These are phyloP conservation scores for Ceratocystis huliohia DNA, from an alignment of 2,329 filamentous ascomycete genomes.

Conservation along the genomic window DNA sequence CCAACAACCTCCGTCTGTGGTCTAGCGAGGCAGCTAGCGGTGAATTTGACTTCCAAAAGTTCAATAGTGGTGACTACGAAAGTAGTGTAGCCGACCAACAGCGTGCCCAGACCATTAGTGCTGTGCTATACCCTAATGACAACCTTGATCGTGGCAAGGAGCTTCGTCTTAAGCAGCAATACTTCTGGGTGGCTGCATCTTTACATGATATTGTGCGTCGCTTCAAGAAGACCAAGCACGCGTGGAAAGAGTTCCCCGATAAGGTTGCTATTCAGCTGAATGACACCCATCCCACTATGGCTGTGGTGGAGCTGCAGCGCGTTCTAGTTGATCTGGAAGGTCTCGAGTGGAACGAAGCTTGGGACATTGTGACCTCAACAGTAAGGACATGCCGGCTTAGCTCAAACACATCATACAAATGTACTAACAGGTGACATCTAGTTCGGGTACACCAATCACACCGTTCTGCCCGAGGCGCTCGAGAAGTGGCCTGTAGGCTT, in stretches of 20 bases:
- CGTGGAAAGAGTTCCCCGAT: constrained; percentile 85
- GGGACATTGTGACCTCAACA: constrained; percentile 62
- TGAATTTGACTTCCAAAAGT: constrained; percentile 98
- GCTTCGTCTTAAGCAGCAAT: constrained; percentile 94
- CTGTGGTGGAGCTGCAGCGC: constrained; percentile 88
- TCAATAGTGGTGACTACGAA: constrained; percentile 97
- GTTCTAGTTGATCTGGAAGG: constrained; percentile 84
- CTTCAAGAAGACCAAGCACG: constrained; percentile 91
- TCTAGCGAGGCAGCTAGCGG: constrained; percentile 93
- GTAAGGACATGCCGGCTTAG: constrained; percentile 33
- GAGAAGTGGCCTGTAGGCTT: constrained; percentile 98
- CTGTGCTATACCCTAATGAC: constrained; percentile 93
- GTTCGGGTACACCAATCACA: constrained; percentile 98
- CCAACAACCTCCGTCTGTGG: constrained; percentile 95
- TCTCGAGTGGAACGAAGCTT: constrained; percentile 85
- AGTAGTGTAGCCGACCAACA: constrained; percentile 97
- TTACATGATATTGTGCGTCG: constrained; percentile 90
- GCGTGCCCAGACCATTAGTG: constrained; percentile 96
- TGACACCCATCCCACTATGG: constrained; percentile 91
- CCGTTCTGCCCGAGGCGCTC: constrained; percentile 86
- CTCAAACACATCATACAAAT: constrained; percentile 17
- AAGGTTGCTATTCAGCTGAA: constrained; percentile 97
- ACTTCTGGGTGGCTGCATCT: constrained; percentile 98
- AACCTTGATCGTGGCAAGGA: constrained; percentile 95
- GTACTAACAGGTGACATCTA: constrained; percentile 22